Evolutionary conservation across 2,329 filamentous ascomycete species (phyloP).

Genomic region (Neoscytalidium dimidiatum): DNA sequence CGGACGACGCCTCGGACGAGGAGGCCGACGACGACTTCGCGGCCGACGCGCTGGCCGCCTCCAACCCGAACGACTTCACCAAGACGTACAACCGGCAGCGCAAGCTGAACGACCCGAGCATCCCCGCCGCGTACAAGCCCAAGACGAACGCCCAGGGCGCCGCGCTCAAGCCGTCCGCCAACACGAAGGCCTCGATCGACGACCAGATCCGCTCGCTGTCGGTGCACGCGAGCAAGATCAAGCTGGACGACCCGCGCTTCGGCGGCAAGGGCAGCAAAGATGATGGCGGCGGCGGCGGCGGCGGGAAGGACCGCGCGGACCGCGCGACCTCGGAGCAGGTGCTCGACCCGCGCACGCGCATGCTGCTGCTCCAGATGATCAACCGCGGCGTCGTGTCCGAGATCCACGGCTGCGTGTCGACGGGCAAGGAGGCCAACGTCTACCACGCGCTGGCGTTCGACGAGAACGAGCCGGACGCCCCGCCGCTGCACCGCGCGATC

Average conservation of each 20-base stretch:
- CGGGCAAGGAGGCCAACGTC: constrained; percentile 97
- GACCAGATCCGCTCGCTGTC: constrained; percentile 86
- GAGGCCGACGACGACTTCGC: constrained; percentile 56
- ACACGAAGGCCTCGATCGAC: constrained; percentile 77
- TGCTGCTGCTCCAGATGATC: constrained; percentile 95
- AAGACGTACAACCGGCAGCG: constrained; percentile 88
- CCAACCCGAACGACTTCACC: constrained; percentile 68
- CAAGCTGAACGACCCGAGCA: constrained; percentile 59
- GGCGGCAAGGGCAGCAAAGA: constrained; percentile 45
- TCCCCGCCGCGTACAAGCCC: constrained; percentile 57
- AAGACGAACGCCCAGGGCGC: constrained; percentile 70
- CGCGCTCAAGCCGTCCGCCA: constrained; percentile 67
- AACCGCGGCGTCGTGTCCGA: constrained; percentile 87
- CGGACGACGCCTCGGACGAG: constrained; percentile 64
- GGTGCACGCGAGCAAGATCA: constrained; percentile 82
- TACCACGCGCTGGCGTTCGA: constrained; percentile 78
- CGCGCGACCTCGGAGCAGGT: constrained; percentile 94
- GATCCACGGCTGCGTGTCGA: constrained; percentile 92
- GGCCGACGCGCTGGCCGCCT: constrained; percentile 58
- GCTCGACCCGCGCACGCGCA: constrained; percentile 87
- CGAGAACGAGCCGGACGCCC: constrained; percentile 49
- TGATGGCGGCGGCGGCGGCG: too few species aligned
- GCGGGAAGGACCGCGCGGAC: constrained; percentile 88
- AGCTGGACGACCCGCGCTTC: constrained; percentile 55
- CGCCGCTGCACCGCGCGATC: constrained; percentile 75